These are phyloP conservation scores for Cryptococcus sp. DNA, from an alignment of 1,284 basidiomycete genomes.

Conservation along the genomic window DNA sequence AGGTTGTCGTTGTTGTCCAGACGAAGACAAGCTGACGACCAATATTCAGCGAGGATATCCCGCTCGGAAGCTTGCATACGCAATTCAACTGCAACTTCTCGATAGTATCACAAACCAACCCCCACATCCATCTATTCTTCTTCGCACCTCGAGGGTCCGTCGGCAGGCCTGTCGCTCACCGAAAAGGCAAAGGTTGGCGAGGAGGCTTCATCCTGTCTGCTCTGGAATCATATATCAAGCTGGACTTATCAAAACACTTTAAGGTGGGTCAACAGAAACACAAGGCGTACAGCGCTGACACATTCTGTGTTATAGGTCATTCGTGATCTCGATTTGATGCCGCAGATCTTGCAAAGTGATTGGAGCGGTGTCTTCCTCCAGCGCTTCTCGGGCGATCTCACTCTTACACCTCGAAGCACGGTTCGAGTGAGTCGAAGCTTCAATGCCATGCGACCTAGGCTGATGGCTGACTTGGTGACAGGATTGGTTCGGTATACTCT, in stretches of 20 bases:
- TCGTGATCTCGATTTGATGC: slow-evolving; percentile 85
- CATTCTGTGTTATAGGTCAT: slow-evolving; percentile 63
- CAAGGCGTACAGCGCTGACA: not conserved
- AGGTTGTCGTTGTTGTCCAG: slow-evolving; percentile 15
- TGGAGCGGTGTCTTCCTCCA: slow-evolving; percentile 95
- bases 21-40: slow-evolving; percentile 5
- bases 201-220: slow-evolving; percentile 94
- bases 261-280: slow-evolving; percentile 58
- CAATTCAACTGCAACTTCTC: slow-evolving; percentile 95
- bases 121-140: slow-evolving; percentile 98
- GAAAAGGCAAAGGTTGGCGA: slow-evolving; percentile 70
- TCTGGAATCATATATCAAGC: slow-evolving; percentile 88
- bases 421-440: slow-evolving; percentile 60
- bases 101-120: slow-evolving; percentile 91
- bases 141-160: slow-evolving; percentile 92
- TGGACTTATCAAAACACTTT: slow-evolving; percentile 94
- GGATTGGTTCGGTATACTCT: slow-evolving; percentile 83
- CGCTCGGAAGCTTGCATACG: slow-evolving; percentile 86
- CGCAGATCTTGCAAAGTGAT: slow-evolving; percentile 84
- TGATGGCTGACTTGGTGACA: slow-evolving; percentile 37
- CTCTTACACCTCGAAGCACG: slow-evolving; percentile 81
- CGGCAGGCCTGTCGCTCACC: slow-evolving; percentile 30
- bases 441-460: not conserved
- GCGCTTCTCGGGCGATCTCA: slow-evolving; percentile 55
- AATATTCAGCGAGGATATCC: slow-evolving; percentile 79